These are phyloP conservation scores for Puccinia coronata DNA, from an alignment of 1,284 basidiomycete species.

Conservation along the genomic window DNA sequence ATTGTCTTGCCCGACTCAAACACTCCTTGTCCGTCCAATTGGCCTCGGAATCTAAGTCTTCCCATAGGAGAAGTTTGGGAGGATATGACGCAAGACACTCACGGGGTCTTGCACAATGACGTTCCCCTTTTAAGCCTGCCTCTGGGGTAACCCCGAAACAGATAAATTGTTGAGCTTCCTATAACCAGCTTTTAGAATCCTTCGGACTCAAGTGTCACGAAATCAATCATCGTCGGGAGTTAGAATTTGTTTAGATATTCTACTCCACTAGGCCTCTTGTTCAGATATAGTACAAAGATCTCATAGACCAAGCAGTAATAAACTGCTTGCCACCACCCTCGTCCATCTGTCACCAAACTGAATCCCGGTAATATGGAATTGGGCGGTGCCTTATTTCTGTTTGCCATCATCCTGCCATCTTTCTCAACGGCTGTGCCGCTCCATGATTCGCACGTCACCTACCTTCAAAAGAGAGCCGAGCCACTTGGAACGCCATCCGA, in stretches of 20 bases:
- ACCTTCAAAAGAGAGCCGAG: not conserved
- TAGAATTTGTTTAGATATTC: not conserved
- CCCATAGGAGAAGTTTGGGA: not conserved
- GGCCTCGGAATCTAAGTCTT: not conserved
- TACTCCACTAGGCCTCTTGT: not conserved
- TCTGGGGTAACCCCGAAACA: not conserved
- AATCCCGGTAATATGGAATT: not conserved
- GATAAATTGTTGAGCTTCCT: too few relatives aligned
- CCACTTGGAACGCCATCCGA: not conserved
- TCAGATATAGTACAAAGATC: not conserved
- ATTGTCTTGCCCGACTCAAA: not conserved
- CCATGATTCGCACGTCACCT: not conserved
- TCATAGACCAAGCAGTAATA: too few relatives aligned
- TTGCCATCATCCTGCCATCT: conserved; percentile 8
- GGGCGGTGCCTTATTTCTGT: not conserved
- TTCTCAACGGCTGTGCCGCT: not conserved
- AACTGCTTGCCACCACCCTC: not conserved
- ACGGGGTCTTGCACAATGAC: not conserved
- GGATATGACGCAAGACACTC: not conserved
- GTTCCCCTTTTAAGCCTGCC: not conserved
- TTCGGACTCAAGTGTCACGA: not conserved
- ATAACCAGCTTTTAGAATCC: not conserved
- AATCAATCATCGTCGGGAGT: conserved; percentile 1
- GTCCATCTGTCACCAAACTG: not conserved
- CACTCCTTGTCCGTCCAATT: not conserved